These are phyloP conservation scores for Rhizopogon sp. DNA, from an alignment of 768 basidiomycete genomes.

Conservation along the genomic window DNA sequence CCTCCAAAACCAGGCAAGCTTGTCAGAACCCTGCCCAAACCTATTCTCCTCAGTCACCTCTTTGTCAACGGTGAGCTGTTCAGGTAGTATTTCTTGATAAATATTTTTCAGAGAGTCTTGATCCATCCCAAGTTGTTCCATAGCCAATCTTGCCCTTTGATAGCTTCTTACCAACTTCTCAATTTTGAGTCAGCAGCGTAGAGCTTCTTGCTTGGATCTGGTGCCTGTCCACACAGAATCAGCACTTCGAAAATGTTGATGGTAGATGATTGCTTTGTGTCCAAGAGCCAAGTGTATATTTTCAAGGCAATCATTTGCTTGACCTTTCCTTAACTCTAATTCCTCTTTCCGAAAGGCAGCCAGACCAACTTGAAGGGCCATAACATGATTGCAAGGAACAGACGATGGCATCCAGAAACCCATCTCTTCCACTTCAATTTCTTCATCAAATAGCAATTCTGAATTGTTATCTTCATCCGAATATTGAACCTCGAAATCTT, in stretches of 20 bases:
- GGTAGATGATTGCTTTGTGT: conserved; percentile 3
- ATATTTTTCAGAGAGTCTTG: not conserved
- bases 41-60: conserved; percentile 8
- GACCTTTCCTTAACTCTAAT: not conserved
- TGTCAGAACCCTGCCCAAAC: conserved; percentile 5
- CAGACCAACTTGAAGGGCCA: not conserved
- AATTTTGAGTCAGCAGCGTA: not conserved
- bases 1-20: conserved; percentile 3
- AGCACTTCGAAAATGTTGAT: not conserved
- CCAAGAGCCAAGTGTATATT: conserved; percentile 1
- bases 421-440: not conserved
- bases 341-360: not conserved
- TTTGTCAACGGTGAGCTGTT: conserved; percentile 2
- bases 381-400: not conserved
- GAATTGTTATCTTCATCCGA: too few species aligned
- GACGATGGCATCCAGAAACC: conserved; percentile 6
- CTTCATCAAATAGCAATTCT: too few species aligned
- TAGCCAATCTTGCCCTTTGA: not conserved
- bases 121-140: not conserved
- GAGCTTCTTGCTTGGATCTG: conserved; percentile 1
- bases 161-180: not conserved
- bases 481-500: not conserved
- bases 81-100: not conserved
- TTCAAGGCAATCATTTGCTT: conserved; percentile 6
- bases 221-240: not conserved